Base-by-base conservation (phyloP, 192 early-diverging fungal species). In the Backusella luteola region DNA sequence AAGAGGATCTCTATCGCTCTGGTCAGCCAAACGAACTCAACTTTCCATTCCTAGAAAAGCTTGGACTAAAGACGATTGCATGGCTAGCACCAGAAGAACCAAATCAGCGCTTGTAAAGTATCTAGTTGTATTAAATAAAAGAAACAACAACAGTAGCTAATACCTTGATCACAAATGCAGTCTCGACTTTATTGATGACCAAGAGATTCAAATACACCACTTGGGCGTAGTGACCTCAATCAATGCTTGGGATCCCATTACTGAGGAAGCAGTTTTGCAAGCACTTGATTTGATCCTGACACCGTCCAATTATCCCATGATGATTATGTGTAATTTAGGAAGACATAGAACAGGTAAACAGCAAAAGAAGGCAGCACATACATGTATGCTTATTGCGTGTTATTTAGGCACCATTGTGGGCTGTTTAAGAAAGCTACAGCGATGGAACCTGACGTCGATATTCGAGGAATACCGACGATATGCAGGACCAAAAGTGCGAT, bases 11-110 rank as follows among this genome's bases (percentile, higher is more conserved):
- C 19, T 99, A 97, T 85, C 90, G 98, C 56, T 98, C 96, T 23
- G 93, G 94, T 29, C 96, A 99, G 80, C 98, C 98, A 17, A 99
- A 99, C 80, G 98, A 99, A 85, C 91, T 99, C 73, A 99, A 99
- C 87, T 99, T 99, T 82, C 98, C 98, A 0, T 98, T 99, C 78
- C 89, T 99, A 73, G 98, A 98, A 78, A 97, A 95, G 78, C 91
- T 99, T 4, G 96, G 93, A 6, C 88, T 99, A 71, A 94, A 94
- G 66, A 97, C 96, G 11, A 94, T 99, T 36, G 89, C 97, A 0
- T 99, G 93, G 90, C 90, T 99, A 34, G 98, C 97, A 12, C 96
- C 96, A 12, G 96, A 99, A 87, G 97, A 97, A 74, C 97, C 97
- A 4, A 96, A 96, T 75, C 96, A 96, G 79, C 87, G 94, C 56